Base-by-base conservation (phyloP, 2,329 filamentous ascomycete species). In the Clonostachys chloroleuca region DNA sequence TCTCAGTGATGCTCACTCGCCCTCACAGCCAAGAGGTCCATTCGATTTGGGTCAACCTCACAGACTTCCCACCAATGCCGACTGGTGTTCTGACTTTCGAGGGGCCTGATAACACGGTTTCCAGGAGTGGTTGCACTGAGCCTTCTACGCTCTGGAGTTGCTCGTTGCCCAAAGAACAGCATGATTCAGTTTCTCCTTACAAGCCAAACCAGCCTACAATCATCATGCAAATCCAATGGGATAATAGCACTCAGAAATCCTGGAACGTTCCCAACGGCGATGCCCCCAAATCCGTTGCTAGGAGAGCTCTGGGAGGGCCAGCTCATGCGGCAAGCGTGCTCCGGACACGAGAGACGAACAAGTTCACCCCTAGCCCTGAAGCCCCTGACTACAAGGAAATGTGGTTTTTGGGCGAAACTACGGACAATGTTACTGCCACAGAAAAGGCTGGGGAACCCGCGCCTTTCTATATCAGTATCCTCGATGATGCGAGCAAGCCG, bases 121-220 rank as follows among this genome's bases (percentile, higher is more conserved):
- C 80, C n/a, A 77, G 81, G 46, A 80, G 80, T 18, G 81, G 79
- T 7, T 97, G 92, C 55, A 83, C 92, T 5, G 71, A 75, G 8
- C 86, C 86, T 1, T 74, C 81, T 10, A 88, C 87, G 0, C 65
- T 94, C 47, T 97, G 92, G 92, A 95, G 87, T 60, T 97, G 92
- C 63, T 79, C 84, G 12, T 66, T 95, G 14, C 90, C 92, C 3
- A 90, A 90, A 60, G 89, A 91, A 55, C 69, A 89, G 50, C 87
- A 92, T 40, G 67, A 76, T 5, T 74, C 77, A 2, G 80, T 85
- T 40, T 69, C 73, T 2, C 83, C 84, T 0, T 88, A 84, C 58
- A 71, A 76, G 35, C 70, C 83, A 1, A 77, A 86, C 51, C 81
- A 89, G 58, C 91, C 92, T 1, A 88, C 86, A 44, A 89, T 96